Conservation (phyloP, 2,329 filamentous ascomycete genomes). For the Myriosclerotinia duriaeana region DNA sequence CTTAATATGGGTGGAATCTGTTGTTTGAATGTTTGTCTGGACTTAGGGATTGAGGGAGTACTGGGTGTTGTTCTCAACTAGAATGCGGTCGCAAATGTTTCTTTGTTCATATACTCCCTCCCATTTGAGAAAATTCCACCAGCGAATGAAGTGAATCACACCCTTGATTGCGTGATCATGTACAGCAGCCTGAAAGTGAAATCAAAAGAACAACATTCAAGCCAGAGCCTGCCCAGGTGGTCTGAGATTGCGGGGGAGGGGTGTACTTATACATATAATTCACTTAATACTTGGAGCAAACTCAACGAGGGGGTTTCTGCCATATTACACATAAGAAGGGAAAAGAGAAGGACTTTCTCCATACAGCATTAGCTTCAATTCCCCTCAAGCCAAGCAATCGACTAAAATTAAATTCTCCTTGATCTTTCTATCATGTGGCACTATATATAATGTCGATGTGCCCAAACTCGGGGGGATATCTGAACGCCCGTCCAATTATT, state of each 20-base stretch:
- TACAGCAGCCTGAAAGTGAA: background rate
- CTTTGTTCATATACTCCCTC: background rate
- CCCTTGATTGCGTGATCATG: slow-evolving; percentile 18
- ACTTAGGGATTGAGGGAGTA: background rate
- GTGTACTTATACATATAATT: slow-evolving; percentile 5
- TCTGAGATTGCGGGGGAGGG: slow-evolving; percentile 19
- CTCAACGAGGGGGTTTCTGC: slow-evolving; percentile 7
- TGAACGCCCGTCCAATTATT: background rate
- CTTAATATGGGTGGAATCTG: background rate
- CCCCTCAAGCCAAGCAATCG: background rate
- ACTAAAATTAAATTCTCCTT: slow-evolving; percentile 7
- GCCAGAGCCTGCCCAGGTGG: background rate
- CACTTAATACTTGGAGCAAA: too few relatives aligned
- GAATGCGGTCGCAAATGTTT: background rate
- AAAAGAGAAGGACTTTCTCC: background rate
- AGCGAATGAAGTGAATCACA: slow-evolving; percentile 13
- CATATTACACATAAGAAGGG: slow-evolving; percentile 3
- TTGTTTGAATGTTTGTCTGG: background rate
- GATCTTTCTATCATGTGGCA: slow-evolving; percentile 17
- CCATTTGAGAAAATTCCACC: background rate
- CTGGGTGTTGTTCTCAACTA: background rate
- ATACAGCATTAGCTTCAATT: background rate
- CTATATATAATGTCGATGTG: slow-evolving; percentile 2
- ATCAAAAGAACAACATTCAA: background rate
- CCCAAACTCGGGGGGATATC: background rate